Conservation (phyloP, 2,329 filamentous ascomycete species). For the Cadophora sp. region DNA sequence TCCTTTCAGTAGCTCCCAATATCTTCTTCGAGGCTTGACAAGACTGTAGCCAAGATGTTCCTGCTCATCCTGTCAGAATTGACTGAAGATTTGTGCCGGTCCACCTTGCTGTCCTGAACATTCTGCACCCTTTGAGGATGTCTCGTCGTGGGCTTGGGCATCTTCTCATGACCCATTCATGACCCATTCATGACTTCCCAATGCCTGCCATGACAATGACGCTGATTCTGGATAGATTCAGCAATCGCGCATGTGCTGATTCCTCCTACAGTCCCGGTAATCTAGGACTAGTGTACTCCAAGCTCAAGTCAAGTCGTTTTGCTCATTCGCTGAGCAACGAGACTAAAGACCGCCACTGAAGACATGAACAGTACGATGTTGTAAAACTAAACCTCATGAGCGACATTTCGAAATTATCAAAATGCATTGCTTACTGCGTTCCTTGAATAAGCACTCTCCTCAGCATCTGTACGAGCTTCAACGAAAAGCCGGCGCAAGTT, state of each 20-base stretch:
- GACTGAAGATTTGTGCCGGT: too few species aligned
- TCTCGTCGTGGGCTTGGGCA: too few species aligned
- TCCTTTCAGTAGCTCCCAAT: too few species aligned
- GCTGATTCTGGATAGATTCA: too few species aligned
- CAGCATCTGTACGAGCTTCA: conserved; percentile 88
- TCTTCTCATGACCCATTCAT: background rate
- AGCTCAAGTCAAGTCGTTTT: conserved; percentile 29
- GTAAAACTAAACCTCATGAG: conserved; percentile 74
- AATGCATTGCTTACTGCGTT: conserved; percentile 72
- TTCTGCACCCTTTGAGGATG: too few species aligned
- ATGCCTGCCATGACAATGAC: too few species aligned
- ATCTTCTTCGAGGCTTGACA: background rate
- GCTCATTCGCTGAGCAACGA: conserved; percentile 84
- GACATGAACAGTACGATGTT: conserved; percentile 97
- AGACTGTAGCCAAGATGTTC: background rate
- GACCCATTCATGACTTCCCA: background rate
- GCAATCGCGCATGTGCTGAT: background rate
- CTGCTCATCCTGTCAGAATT: background rate
- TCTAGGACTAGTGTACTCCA: too few species aligned
- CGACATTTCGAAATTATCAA: background rate
- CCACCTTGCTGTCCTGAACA: background rate
- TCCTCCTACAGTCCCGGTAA: background rate
- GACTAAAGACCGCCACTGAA: conserved; percentile 91
- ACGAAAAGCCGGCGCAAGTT: conserved; percentile 97
- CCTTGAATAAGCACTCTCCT: conserved; percentile 92